Conservation (phyloP, 192 early-diverging fungal genomes). For the Oehlia diaphana region DNA sequence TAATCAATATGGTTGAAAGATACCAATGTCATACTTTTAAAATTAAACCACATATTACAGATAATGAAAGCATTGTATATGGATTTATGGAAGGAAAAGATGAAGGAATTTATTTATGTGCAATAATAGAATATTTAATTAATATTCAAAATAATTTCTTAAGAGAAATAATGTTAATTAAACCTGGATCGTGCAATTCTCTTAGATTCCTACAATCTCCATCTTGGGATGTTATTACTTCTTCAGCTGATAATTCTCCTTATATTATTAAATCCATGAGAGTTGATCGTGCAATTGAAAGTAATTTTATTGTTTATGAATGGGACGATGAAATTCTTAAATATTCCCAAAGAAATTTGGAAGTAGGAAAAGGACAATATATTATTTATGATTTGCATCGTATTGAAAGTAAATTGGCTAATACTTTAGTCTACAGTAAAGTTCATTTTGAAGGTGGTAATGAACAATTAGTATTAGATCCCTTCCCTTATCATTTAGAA, state of each 20-base stretch:
- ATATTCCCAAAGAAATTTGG: slow-evolving; percentile 24
- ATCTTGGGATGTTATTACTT: neutral
- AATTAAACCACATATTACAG: neutral
- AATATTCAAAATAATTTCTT: slow-evolving; percentile 32
- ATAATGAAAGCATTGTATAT: neutral
- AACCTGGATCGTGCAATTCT: slow-evolving; percentile 8
- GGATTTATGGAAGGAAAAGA: slow-evolving; percentile 27
- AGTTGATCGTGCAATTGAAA: neutral
- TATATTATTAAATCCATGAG: neutral
- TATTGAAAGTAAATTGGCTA: slow-evolving; percentile 25
- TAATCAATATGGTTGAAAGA: neutral
- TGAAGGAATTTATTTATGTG: slow-evolving; percentile 18
- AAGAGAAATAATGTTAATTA: slow-evolving; percentile 9
- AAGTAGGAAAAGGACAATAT: slow-evolving; percentile 10
- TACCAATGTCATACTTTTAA: slow-evolving; percentile 18
- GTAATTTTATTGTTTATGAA: slow-evolving; percentile 10
- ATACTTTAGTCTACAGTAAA: slow-evolving; percentile 16
- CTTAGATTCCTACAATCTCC: slow-evolving; percentile 23
- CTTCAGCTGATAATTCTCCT: neutral
- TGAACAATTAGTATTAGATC: neutral
- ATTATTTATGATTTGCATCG: slow-evolving; percentile 22
- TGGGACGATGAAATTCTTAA: slow-evolving; percentile 22
- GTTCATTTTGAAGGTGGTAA: slow-evolving; percentile 10
- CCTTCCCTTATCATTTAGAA: slow-evolving; percentile 29
- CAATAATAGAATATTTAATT: slow-evolving; percentile 15